These are phyloP conservation scores for Trametes coccinea DNA, from an alignment of 768 basidiomycete genomes.

Conservation along the genomic window DNA sequence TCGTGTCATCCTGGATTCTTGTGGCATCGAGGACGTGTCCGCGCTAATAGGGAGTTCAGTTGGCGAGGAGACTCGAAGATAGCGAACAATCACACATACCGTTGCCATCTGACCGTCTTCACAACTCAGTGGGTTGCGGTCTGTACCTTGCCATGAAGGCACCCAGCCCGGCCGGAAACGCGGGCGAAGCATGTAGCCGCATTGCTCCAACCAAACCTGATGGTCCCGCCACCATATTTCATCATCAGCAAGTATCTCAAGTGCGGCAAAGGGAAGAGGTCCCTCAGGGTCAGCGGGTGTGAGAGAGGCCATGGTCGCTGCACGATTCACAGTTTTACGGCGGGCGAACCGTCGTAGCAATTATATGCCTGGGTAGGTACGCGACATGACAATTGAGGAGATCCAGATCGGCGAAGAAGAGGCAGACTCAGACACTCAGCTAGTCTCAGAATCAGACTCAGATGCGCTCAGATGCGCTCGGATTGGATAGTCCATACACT, in stretches of 20 bases:
- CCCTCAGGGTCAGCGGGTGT: too few species aligned
- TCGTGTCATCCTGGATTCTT: conserved; percentile 19
- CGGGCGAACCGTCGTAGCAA: too few species aligned
- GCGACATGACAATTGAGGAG: too few species aligned
- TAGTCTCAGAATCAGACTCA: too few species aligned
- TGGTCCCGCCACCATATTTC: conserved; percentile 18
- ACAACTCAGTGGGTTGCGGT: background rate
- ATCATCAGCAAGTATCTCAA: background rate
- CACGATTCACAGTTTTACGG: too few species aligned
- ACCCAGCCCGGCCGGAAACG: conserved; percentile 29
- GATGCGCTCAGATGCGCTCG: too few species aligned
- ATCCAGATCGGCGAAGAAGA: too few species aligned
- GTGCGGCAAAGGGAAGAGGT: too few species aligned
- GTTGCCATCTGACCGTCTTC: conserved; percentile 9
- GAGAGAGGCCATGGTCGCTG: too few species aligned
- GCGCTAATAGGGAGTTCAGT: background rate
- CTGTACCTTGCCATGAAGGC: conserved; percentile 28
- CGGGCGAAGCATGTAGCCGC: conserved; percentile 27
- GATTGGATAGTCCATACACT: too few species aligned
- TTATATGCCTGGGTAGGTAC: too few species aligned
- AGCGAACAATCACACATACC: background rate
- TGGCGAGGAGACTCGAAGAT: background rate
- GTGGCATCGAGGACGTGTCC: conserved; percentile 24
- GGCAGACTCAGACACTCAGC: too few species aligned
- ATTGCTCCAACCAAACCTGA: conserved; percentile 14